phyloP scores from a whole-genome alignment of 441 rosid species.

The Populus hybrid region DNA sequence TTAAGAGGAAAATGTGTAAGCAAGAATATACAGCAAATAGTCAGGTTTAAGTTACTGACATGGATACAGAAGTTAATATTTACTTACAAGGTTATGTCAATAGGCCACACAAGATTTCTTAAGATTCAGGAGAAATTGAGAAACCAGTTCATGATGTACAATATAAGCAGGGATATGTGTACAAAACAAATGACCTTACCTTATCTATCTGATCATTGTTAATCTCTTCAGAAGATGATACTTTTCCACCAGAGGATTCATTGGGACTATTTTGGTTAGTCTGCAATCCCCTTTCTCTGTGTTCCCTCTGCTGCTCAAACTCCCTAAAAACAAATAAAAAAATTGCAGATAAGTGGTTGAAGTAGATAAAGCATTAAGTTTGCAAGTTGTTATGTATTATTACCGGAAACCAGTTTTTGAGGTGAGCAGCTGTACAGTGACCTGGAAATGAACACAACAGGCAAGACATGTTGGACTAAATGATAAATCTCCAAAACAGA shows the following conservation, averaged over 20 bases:
- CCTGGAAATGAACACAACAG: slow-evolving; percentile 44
- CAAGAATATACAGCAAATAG: background rate
- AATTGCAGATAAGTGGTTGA: slow-evolving; percentile 14
- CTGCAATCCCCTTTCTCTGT: slow-evolving; percentile 78
- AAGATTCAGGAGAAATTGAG: background rate
- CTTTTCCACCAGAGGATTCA: slow-evolving; percentile 54
- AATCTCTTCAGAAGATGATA: slow-evolving; percentile 56
- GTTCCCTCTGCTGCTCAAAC: slow-evolving; percentile 98
- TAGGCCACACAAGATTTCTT: background rate
- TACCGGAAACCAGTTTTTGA: slow-evolving; percentile 98
- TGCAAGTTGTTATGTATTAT: slow-evolving; percentile 9
- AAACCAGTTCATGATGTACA: background rate
- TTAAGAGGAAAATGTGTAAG: background rate
- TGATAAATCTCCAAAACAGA: slow-evolving; percentile 1
- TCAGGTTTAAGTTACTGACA: background rate
- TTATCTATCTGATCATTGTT: slow-evolving; percentile 53
- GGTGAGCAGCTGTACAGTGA: slow-evolving; percentile 93
- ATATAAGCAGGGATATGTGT: slow-evolving; percentile 2
- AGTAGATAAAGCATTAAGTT: slow-evolving; percentile 17
- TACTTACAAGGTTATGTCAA: background rate
- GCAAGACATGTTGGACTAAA: slow-evolving; percentile 5
- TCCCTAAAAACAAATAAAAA: slow-evolving; percentile 53
- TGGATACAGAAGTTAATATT: background rate
- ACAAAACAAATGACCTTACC: slow-evolving; percentile 37
- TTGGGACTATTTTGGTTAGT: slow-evolving; percentile 61